These are phyloP conservation scores for Brassica nigra DNA, from an alignment of 345 rosid species.

Conservation along the genomic window DNA sequence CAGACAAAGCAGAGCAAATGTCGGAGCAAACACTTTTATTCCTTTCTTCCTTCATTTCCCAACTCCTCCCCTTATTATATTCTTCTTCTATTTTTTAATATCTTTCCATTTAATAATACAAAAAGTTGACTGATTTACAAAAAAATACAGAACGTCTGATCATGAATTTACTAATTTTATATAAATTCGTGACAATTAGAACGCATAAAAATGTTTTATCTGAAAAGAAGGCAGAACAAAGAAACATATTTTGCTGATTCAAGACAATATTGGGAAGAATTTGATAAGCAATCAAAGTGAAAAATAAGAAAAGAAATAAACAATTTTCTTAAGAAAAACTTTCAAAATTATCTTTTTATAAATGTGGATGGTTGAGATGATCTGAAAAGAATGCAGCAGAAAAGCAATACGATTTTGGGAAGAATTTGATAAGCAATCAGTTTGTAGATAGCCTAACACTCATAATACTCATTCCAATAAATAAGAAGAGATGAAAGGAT, in stretches of 20 bases:
- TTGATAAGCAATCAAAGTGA: too few relatives aligned
- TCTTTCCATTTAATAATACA: background rate
- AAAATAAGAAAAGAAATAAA: too few relatives aligned
- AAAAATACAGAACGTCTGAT: too few relatives aligned
- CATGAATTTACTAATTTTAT: too few relatives aligned
- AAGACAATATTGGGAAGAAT: too few relatives aligned
- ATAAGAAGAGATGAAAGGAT: background rate
- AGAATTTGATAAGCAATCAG: background rate
- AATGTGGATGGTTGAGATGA: too few relatives aligned
- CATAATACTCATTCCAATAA: background rate
- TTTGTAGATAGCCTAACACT: background rate
- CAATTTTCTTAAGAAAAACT: too few relatives aligned
- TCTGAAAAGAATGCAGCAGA: background rate
- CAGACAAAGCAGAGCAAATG: conserved; percentile 41
- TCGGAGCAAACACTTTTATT: conserved; percentile 30
- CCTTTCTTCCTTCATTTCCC: conserved; percentile 23
- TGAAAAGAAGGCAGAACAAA: too few relatives aligned
- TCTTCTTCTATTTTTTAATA: background rate
- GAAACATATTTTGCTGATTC: too few relatives aligned
- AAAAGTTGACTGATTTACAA: background rate
- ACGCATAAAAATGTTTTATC: too few relatives aligned
- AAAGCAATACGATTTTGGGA: background rate
- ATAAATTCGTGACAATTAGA: too few relatives aligned
- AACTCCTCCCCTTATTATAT: background rate
- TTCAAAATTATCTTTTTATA: too few relatives aligned